Percentiles rank a stretch among this genome's conserved stretches.
Evolutionary conservation across 306 rosid species (phyloP).

Genomic region (cucumber (Cucumis sativus)): Cucumber_9930_V3 NC_026656.2:5214001-5214500

Average conservation of each 20-base stretch:
- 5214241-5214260: not conserved
- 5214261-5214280: not conserved
- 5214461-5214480: too few species aligned
- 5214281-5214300: not conserved
- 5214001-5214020: not conserved
- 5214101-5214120: not conserved
- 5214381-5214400: too few species aligned
- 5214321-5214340: too few species aligned
- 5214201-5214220: not conserved
- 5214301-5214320: not conserved
- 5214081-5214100: constrained; percentile 11
- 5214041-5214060: not conserved
- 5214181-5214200: not conserved
- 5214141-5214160: not conserved
- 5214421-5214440: too few species aligned
- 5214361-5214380: too few species aligned
- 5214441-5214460: too few species aligned
- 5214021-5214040: not conserved
- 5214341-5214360: not conserved
- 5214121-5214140: not conserved
- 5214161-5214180: not conserved
- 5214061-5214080: constrained; percentile 10
- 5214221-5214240: not conserved
- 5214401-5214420: too few species aligned
- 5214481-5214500: too few species aligned